These are phyloP conservation scores for Flaveria bidentis DNA, from an alignment of 129 eudicot species.

Conservation along the genomic window DNA sequence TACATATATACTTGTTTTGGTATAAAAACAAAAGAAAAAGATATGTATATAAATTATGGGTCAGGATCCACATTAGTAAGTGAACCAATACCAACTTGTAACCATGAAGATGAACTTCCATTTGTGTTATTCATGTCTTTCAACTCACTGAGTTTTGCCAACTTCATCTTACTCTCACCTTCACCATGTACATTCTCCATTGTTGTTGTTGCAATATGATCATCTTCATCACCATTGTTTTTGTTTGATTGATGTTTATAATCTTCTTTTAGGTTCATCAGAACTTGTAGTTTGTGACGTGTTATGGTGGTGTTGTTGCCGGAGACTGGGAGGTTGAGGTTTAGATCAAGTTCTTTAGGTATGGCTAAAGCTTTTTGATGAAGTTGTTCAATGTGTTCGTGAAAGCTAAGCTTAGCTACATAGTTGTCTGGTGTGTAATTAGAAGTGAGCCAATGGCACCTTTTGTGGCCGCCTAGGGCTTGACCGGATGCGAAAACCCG, in stretches of 20 bases:
- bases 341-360: constrained; percentile 47
- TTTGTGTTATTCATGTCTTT: constrained; percentile 55
- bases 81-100: constrained; percentile 87
- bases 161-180: constrained; percentile 76
- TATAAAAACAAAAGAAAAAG: neutral
- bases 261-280: constrained; percentile 19
- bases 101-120: constrained; percentile 78
- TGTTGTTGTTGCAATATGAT: constrained; percentile 13
- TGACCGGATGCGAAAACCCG: constrained; percentile 80
- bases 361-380: constrained; percentile 40
- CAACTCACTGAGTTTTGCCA: constrained; percentile 72
- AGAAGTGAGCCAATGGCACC: constrained; percentile 95
- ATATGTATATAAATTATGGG: constrained; percentile 32
- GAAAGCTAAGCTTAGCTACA: constrained; percentile 43
- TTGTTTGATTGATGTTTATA: constrained; percentile 20
- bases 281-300: constrained; percentile 19
- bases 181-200: constrained; percentile 56
- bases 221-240: constrained; percentile 7
- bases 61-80: constrained; percentile 41
- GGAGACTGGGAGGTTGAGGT: constrained; percentile 51
- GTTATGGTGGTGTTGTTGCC: constrained; percentile 25
- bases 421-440: constrained; percentile 50
- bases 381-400: constrained; percentile 50
- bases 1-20: constrained; percentile 40
- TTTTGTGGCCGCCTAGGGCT: constrained; percentile 91